These are phyloP conservation scores for Fusarium tjaetaba DNA, from an alignment of 2,329 filamentous ascomycete species.

Conservation along the genomic window DNA sequence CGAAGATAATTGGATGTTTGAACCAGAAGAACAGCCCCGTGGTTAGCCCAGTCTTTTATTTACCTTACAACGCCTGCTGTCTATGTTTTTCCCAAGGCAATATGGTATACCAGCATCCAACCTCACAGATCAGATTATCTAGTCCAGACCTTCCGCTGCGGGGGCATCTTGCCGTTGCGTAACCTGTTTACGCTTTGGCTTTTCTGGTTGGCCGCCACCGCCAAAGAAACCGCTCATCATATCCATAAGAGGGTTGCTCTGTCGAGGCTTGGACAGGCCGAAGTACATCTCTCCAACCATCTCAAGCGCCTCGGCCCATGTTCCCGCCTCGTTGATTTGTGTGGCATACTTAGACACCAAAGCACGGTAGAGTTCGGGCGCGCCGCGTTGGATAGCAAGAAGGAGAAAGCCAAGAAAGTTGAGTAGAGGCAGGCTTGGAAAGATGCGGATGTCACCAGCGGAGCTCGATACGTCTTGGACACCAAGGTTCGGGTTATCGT, in stretches of 20 bases:
- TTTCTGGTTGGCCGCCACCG: conserved; percentile 50
- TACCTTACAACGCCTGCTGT: conserved; percentile 42
- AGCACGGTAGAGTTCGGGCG: conserved; percentile 81
- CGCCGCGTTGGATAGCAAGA: conserved; percentile 82
- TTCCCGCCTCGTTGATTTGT: conserved; percentile 79
- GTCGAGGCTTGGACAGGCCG: conserved; percentile 84
- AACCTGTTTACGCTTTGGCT: conserved; percentile 53
- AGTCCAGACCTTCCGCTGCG: conserved; percentile 69
- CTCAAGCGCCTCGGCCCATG: conserved; percentile 85
- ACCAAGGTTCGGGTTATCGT: conserved; percentile 63
- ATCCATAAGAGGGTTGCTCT: conserved; percentile 93
- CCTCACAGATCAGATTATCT: conserved; percentile 31
- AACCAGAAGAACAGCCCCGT: conserved; percentile 68
- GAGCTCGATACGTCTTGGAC: conserved; percentile 84
- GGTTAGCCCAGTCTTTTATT: conserved; percentile 41
- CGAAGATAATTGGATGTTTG: conserved; percentile 94
- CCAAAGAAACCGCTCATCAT: conserved; percentile 98
- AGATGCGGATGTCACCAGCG: conserved; percentile 79
- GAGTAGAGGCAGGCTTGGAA: conserved; percentile 89
- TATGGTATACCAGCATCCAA: conserved; percentile 39
- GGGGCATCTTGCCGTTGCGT: conserved; percentile 59
- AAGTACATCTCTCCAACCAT: conserved; percentile 98
- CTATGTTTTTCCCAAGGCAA: conserved; percentile 38
- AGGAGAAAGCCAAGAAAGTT: conserved; percentile 92
- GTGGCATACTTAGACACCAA: conserved; percentile 82